Evolutionary conservation across 164 flowering plant genomes (phyloP).

Genomic region (Berberis vulgaris): DNA sequence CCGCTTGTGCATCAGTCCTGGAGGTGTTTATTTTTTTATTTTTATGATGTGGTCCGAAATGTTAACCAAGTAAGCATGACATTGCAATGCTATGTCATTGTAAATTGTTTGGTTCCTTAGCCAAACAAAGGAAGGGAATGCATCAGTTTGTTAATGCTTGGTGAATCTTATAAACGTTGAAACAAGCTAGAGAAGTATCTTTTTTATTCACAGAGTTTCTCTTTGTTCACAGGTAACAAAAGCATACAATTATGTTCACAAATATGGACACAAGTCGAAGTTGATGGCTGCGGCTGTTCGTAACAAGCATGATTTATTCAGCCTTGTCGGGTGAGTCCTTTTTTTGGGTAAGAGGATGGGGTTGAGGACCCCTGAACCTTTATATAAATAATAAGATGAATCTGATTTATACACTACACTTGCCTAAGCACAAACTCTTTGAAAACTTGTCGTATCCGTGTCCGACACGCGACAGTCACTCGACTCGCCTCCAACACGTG

Average conservation of each 20-base stretch:
- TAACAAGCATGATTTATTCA: slow-evolving; percentile 92
- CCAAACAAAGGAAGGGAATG: neutral
- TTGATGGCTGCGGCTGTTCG: slow-evolving; percentile 98
- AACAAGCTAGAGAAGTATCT: neutral
- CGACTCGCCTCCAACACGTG: too few relatives aligned
- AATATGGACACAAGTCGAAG: slow-evolving; percentile 83
- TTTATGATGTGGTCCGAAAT: too few relatives aligned
- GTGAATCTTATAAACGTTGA: neutral
- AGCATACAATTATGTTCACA: slow-evolving; percentile 93
- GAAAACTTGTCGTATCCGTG: too few relatives aligned
- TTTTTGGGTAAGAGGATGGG: too few relatives aligned
- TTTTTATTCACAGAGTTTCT: neutral
- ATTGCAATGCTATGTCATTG: neutral
- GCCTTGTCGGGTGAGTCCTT: slow-evolving; percentile 67
- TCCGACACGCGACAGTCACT: too few relatives aligned
- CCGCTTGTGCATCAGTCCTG: too few relatives aligned
- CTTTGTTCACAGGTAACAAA: slow-evolving; percentile 61
- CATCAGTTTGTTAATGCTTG: neutral
- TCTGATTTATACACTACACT: too few relatives aligned
- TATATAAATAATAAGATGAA: too few relatives aligned
- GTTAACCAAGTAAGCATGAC: too few relatives aligned
- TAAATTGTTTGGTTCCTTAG: neutral
- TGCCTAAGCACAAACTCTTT: too few relatives aligned
- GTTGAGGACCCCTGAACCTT: too few relatives aligned
- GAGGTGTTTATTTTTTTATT: too few relatives aligned